phyloP scores from a whole-genome alignment of 2,329 filamentous ascomycete species.

The Bipolaris cookei region DNA sequence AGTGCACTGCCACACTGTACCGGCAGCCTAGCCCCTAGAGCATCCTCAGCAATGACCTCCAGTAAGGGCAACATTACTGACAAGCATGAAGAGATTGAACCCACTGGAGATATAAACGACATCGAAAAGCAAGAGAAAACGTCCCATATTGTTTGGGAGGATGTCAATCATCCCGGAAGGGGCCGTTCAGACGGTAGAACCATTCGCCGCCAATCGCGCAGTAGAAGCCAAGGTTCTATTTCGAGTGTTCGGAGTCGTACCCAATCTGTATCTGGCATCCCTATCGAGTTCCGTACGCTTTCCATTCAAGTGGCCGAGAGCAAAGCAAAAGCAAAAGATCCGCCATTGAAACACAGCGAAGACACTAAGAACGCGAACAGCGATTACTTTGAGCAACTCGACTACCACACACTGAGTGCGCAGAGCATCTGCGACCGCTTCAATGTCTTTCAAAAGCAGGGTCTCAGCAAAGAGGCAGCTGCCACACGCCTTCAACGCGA shows the following conservation, averaged over 20 bases:
- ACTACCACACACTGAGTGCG: constrained; percentile 2
- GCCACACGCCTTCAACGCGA: constrained; percentile 1
- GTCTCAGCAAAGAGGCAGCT: constrained; percentile 3
- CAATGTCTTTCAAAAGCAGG: not conserved
- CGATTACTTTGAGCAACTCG: constrained; percentile 1
- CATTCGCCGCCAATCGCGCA: not conserved
- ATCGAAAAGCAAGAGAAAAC: not conserved
- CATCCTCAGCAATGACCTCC: not conserved
- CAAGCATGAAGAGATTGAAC: not conserved
- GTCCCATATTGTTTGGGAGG: not conserved
- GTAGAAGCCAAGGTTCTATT: not conserved
- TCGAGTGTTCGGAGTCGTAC: constrained; percentile 2
- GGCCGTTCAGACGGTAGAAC: not conserved
- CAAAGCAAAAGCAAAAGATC: not conserved
- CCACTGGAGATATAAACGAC: not conserved
- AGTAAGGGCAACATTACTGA: not conserved
- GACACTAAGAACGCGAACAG: not conserved
- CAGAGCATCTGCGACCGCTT: not conserved
- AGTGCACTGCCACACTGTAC: not conserved
- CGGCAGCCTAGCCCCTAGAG: not conserved
- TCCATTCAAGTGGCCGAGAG: constrained; percentile 1
- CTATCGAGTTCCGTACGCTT: constrained; percentile 1
- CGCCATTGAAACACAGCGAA: not conserved
- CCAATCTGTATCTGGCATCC: constrained; percentile 1
- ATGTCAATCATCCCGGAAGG: not conserved